Evolutionary conservation across 2,329 filamentous ascomycete species (phyloP), one percentile per base, ranked within the genome.

Genomic region (Colletotrichum sp.): DNA sequence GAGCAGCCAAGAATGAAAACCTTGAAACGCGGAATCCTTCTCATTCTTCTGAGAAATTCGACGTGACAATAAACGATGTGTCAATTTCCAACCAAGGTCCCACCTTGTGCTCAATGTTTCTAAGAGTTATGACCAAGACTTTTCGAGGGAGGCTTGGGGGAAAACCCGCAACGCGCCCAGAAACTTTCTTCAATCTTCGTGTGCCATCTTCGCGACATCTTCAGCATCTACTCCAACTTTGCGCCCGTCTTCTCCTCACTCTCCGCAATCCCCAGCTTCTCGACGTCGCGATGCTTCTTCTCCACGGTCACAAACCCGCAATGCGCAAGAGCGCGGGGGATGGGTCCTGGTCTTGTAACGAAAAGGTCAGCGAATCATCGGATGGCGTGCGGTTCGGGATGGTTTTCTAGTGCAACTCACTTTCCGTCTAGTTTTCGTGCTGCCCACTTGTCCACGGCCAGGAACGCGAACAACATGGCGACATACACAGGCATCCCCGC

Each of bases 381-480:
- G 58, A 69, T 55, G 58, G 64, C 66, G 16, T 68, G 36, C 62
- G n/a, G 43, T 43, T 36, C 30, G 52, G 64, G 58, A 36, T 27
- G 27, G 64, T 65, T 55, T 30, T 60, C 73, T 75, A 73, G 73
- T 39, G 69, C 43, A 32, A 66, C 71, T 70, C 13, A 75, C 71
- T 22, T 76, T 75, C 70, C 74, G 71, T 75, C 62, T 18, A 75
- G 52, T 76, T 75, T 76, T 74, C 71, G 70, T 74, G 74, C 62
- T 56, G 71, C 71, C 74, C 74, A 76, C 71, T 75, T 76, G 71
- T 71, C 71, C 25, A 76, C 34, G 30, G 36, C 66, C 32, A 76
- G 52, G 64, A 75, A 52, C 64, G 27, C 28, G 16, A 39, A 36
- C 30, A 61, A 25, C 15, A 75, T 32, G 58, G 52, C 52, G 36